Base-by-base conservation (phyloP, 495 filamentous ascomycete genomes). In the Haplographium delicatum region DNA sequence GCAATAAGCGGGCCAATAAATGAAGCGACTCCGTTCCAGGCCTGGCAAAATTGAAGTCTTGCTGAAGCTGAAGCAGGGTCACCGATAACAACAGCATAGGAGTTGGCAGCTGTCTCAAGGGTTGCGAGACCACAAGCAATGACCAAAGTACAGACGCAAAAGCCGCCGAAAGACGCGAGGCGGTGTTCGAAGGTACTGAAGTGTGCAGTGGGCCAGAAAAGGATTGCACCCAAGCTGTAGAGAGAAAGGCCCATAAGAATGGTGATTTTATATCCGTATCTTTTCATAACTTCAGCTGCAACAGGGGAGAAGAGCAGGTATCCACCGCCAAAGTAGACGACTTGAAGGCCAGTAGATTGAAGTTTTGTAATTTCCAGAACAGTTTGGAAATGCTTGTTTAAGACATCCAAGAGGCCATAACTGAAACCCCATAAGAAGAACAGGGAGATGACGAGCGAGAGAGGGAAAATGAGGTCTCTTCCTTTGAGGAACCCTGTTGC, bases 371-470 rank as follows among this genome's bases (percentile, higher is more conserved):
- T 66, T n/a, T 60, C 44, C 16, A 68, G 65, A 5, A 77, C 65
- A 10, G 58, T 48, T 24, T 72, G 68, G 28, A 75, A 84, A 53
- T 42, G 74, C 45, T 70, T 66, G 61, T 93, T 91, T 41, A 93
- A 72, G 1, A 82, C 80, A 57, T 86, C 81, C 15, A 94, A 73
- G 26, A 95, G 76, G n/a, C 88, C 87, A 62, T 93, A 93, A 0
- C 83, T 80, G 56, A 95, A 87, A 0, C 89, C 88, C 88, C 86
- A 91, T 4, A 94, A 67, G 57, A 95, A 85, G 65, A 91, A 95
- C 2, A 95, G 72, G 40, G 89, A 76, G 33, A 84, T 88, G 54
- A 88, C 84, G 34, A 86, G 69, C 23, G 55, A 48, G 28, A 58
- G 49, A 23, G 55, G 55, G 38, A 53, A 49, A 44, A 58, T 48